These are phyloP conservation scores for Vaucheria bursata DNA, from an alignment of 352 stramenopile genomes.

Conservation along the genomic window DNA sequence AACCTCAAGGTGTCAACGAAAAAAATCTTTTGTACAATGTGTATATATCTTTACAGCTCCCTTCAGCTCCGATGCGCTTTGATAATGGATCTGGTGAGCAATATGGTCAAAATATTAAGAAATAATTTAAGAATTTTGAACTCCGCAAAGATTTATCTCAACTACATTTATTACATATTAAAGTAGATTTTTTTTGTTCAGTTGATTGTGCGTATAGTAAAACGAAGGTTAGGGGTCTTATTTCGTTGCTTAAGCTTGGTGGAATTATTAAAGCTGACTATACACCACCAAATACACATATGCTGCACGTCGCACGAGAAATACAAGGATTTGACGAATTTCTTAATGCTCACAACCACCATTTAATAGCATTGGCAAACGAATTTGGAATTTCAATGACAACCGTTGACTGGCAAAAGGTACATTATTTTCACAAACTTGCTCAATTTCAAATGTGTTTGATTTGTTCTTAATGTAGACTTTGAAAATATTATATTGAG, in stretches of 20 bases:
- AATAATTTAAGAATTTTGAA: too few species aligned
- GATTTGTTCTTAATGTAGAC: too few species aligned
- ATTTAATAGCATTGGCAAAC: slow-evolving; percentile 35
- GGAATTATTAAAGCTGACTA: background rate
- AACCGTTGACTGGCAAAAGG: background rate
- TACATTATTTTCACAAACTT: too few species aligned
- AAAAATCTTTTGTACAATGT: slow-evolving; percentile 36
- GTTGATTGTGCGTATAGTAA: slow-evolving; percentile 22
- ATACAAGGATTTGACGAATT: slow-evolving; percentile 32
- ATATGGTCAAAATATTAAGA: background rate
- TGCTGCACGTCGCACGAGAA: slow-evolving; percentile 41
- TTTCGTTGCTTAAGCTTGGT: slow-evolving; percentile 34
- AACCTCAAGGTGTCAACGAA: slow-evolving; percentile 30
- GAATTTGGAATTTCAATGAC: background rate
- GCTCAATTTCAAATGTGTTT: too few species aligned
- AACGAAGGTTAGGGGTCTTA: slow-evolving; percentile 40
- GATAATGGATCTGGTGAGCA: background rate
- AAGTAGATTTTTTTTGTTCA: too few species aligned
- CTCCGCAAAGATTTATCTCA: too few species aligned
- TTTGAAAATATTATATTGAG: too few species aligned
- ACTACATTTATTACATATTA: too few species aligned
- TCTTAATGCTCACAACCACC: slow-evolving; percentile 30
- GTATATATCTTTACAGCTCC: background rate
- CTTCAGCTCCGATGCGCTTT: background rate
- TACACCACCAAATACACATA: slow-evolving; percentile 16